Base-by-base conservation (phyloP, 768 basidiomycete species). In the Rhizopogon salebrosus region DNA sequence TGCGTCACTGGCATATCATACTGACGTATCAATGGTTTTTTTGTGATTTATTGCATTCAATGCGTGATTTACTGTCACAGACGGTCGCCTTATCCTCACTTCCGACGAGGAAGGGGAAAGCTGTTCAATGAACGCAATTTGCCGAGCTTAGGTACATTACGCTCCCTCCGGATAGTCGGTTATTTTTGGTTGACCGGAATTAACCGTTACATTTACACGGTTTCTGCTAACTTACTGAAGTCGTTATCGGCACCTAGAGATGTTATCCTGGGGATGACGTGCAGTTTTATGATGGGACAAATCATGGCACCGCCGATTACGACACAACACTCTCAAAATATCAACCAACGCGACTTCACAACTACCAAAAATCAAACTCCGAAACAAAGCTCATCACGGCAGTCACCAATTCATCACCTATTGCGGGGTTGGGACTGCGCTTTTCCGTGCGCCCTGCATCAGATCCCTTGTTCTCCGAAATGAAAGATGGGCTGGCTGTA, bases 151-250 rank as follows among this genome's bases (percentile, higher is more conserved):
- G 29, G 43, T 46, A 45, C 42, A 27, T 27, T 45, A 46, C 43
- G 43, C 43, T 34, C 43, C 43, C 29, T 46, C 43, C 46, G 41
- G 41, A 35, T 18, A 18, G 22, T 42, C 51, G 51, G 54, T 38
- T 54, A 53, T 54, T 52, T 41, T 52, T 53, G 41, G 20, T 29
- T 52, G 29, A 37, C 54, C 50, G 54, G 51, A 54, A 52, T 59
- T 54, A 34, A 54, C 49, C 29, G 49, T 41, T 8, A 31, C 13
- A 31, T 18, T 37, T 8, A 2, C 31, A 11, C 4, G 10, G 10
- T 11, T 31, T 10, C 31, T n/a, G n/a, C n/a, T n/a, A 31, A 31
- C 6, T 31, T 11, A 31, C 31, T 31, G 27, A 29, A 29, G 27
- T 29, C 9, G 27, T 29, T 29, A 29, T 29, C 27, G 8, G 9